Base-by-base conservation (phyloP, 1,139 yeast species). In the Taiozyma onychis region DNA sequence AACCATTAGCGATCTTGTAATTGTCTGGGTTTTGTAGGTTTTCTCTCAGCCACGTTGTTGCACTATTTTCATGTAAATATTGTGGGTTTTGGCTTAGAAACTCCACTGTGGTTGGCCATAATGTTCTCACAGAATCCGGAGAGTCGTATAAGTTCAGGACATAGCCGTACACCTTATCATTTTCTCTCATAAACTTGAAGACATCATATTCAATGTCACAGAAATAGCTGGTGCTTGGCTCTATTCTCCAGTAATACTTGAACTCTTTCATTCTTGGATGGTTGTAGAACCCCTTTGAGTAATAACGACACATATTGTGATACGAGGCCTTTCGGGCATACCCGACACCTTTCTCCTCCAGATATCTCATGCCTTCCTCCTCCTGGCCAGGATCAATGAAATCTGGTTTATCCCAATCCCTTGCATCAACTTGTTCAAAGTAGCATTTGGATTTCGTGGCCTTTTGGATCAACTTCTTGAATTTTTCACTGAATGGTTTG, bases 241-340 rank as follows among this genome's bases (percentile, higher is more conserved):
- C 95, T 43, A 87, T 76, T 52, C 95, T 73, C 95, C 95, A 87
- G 65, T 85, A 87, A 68, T 83, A 87, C 54, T 69, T 69, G 61
- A 69, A 77, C 51, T 81, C 69, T 46, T 70, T 71, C 62, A 87
- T 64, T 51, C 78, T 80, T 2, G 87, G 87, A 54, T 85, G 76
- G 46, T 81, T 73, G 65, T 74, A 85, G 59, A 87, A 84, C 53
- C 70, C 70, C 14, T 83, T 82, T 57, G 85, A 82, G 63, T 86
- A 82, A 69, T 80, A 85, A 32, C 93, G 71, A 61, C 95, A 86
- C 95, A 86, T 86, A 60, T 85, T 82, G 59, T 85, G 93, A 62
- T 87, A 87, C 0, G 88, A 81, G n/a, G 63, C 67, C 65, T 69
- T 73, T 41, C 72, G 71, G 1, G 91, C 88, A 61, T 86, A 85